Evolutionary conservation across 495 filamentous ascomycete genomes (phyloP).

Genomic region (Parmelia sp.): DNA sequence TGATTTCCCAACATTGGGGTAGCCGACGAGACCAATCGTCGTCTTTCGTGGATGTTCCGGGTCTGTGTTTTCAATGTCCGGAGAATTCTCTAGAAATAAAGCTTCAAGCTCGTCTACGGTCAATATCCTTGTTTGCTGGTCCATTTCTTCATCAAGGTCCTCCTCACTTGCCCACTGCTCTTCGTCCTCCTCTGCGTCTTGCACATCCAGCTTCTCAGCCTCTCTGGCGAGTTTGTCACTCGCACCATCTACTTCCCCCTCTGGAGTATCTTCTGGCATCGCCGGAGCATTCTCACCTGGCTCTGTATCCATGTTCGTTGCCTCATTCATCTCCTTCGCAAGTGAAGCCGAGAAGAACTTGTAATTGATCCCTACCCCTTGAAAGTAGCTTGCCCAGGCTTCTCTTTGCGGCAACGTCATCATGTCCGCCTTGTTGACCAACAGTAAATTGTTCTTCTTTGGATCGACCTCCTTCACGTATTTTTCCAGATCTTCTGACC

Average conservation of each 20-base stretch:
- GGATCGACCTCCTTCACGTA: slow-evolving; percentile 91
- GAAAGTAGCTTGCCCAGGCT: slow-evolving; percentile 85
- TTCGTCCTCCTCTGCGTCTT: slow-evolving; percentile 30
- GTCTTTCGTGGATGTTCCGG: slow-evolving; percentile 56
- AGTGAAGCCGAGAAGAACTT: slow-evolving; percentile 92
- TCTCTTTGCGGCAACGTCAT: slow-evolving; percentile 82
- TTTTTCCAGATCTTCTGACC: slow-evolving; percentile 84
- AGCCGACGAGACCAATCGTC: slow-evolving; percentile 89
- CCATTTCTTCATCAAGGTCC: slow-evolving; percentile 37
- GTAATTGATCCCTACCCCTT: slow-evolving; percentile 72
- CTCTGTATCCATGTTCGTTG: slow-evolving; percentile 44
- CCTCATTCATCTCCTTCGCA: slow-evolving; percentile 82
- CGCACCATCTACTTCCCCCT: slow-evolving; percentile 37
- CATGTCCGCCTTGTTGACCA: slow-evolving; percentile 99
- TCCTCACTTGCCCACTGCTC: slow-evolving; percentile 38
- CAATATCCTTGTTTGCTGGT: slow-evolving; percentile 69
- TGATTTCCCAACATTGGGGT: slow-evolving; percentile 98
- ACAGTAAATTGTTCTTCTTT: slow-evolving; percentile 81
- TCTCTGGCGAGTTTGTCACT: slow-evolving; percentile 33
- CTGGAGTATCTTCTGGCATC: slow-evolving; percentile 32
- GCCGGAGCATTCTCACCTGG: slow-evolving; percentile 37
- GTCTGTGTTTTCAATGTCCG: slow-evolving; percentile 41
- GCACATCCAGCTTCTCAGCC: slow-evolving; percentile 35
- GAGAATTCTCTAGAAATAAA: slow-evolving; percentile 73
- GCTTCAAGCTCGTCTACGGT: slow-evolving; percentile 88